Evolutionary conservation across 1,139 yeast species (phyloP), one percentile per base, ranked within the genome.

Genomic region (Sugiyamaella grinbergsii): DNA sequence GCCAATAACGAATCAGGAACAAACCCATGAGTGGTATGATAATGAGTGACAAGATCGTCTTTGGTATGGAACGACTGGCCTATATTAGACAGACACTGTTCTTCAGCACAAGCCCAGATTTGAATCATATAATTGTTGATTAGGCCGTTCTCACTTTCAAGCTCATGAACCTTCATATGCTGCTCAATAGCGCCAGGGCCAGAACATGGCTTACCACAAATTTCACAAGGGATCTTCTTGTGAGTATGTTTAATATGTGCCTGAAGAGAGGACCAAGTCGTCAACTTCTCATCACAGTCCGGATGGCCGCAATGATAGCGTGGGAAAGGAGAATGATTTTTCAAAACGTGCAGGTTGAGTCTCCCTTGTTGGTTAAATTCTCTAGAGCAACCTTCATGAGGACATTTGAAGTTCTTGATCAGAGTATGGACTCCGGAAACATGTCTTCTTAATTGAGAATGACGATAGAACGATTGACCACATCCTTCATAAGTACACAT

Each of bases 371-470:
- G 65, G 28, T 60, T 57, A 55, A 68, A 71, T 28, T 63, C 63
- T 41, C 58, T 57, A 5, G 54, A 60, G 52, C 77, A 72, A 1
- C 57, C 66, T 5, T 65, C 66, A 16, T 58, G 58, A 5, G 64
- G 54, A 51, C 74, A 71, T 24, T 53, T 53, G 54, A 61, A 69
- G 34, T 61, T 62, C 39, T 59, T 60, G 18, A 58, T 53, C 34
- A 61, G 57, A 6, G 67, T 62, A 60, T 90, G 97, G 1, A 76
- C 79, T 4, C 82, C 72, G 18, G 80, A 72, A 2, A 82, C 70
- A 67, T 93, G 98, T 49, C 84, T 85, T 47, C 89, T 74, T 51
- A 90, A 73, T 33, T 90, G 85, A 54, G 86, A 89, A 66, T 86
- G 91, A 58, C 87, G 86, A 63, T 83, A 80, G 62, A 89, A 91